phyloP scores from a whole-genome alignment of 495 filamentous ascomycete genomes.

The Hyaloscypha hepaticicola region DNA sequence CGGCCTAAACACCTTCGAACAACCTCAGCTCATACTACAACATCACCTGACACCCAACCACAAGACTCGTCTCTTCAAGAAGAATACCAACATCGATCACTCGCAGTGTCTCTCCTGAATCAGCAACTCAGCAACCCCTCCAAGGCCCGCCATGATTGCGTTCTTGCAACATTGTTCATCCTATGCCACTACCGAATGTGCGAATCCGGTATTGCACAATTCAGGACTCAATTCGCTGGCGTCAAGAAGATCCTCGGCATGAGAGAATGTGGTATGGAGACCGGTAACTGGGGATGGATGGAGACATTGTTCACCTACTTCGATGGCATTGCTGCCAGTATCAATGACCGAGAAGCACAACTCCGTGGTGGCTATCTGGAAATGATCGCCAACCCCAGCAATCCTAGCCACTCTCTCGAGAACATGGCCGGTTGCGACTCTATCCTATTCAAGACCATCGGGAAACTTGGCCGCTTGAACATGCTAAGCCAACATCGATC shows the following conservation, averaged over 20 bases:
- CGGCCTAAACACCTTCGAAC: conserved; percentile 11
- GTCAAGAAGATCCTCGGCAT: conserved; percentile 89
- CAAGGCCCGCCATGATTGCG: conserved; percentile 78
- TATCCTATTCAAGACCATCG: conserved; percentile 73
- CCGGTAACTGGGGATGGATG: conserved; percentile 76
- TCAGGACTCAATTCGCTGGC: conserved; percentile 90
- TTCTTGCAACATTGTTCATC: conserved; percentile 82
- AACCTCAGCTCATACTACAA: conserved; percentile 26
- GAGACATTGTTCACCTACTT: conserved; percentile 96
- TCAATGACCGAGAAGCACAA: conserved; percentile 91
- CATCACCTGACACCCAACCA: conserved; percentile 28
- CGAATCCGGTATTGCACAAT: conserved; percentile 87
- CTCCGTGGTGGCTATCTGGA: conserved; percentile 69
- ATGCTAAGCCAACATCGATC: conserved; percentile 77
- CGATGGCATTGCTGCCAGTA: conserved; percentile 88
- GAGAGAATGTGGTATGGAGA: conserved; percentile 66
- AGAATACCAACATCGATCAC: conserved; percentile 76
- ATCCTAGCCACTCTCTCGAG: conserved; percentile 77
- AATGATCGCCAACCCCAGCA: conserved; percentile 50
- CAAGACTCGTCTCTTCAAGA: conserved; percentile 59
- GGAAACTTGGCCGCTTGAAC: conserved; percentile 79
- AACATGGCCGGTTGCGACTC: conserved; percentile 87
- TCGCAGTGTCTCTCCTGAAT: conserved; percentile 81
- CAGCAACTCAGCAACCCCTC: conserved; percentile 72
- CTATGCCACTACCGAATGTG: conserved; percentile 92